These are phyloP conservation scores for Hypoxylon subgilvum DNA, from an alignment of 495 filamentous ascomycete genomes.

Conservation along the genomic window DNA sequence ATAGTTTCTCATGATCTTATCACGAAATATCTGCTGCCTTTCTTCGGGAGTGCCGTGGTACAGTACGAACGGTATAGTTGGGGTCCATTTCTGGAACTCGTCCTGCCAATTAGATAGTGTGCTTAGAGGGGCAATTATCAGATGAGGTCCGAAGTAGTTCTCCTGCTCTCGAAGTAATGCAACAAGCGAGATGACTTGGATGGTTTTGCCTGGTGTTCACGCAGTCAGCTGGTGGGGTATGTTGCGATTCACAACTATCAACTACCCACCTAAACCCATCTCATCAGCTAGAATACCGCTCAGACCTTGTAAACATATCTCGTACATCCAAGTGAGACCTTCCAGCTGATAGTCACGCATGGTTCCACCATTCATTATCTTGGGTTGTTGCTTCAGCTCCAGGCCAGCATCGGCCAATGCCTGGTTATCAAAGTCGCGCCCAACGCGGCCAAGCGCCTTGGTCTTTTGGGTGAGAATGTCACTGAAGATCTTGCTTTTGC, in stretches of 20 bases:
- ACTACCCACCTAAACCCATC: constrained; percentile 79
- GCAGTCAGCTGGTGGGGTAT: constrained; percentile 17
- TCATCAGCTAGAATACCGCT: constrained; percentile 96
- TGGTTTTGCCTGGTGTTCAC: constrained; percentile 69
- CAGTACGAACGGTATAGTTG: constrained; percentile 80
- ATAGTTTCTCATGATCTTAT: constrained; percentile 65
- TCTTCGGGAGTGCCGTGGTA: constrained; percentile 85
- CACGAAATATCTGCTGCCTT: constrained; percentile 71
- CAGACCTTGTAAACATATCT: constrained; percentile 78
- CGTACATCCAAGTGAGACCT: constrained; percentile 93
- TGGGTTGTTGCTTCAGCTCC: constrained; percentile 81
- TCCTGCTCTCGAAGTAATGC: constrained; percentile 88
- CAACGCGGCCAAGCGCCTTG: constrained; percentile 59
- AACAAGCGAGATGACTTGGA: constrained; percentile 91
- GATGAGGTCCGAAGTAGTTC: constrained; percentile 78
- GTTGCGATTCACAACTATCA: background rate
- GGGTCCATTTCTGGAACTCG: constrained; percentile 89
- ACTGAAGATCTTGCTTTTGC: constrained; percentile 55
- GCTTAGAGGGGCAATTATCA: constrained; percentile 88
- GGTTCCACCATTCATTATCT: constrained; percentile 79
- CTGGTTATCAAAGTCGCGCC: constrained; percentile 58
- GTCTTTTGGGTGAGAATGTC: constrained; percentile 63
- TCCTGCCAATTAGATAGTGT: constrained; percentile 97
- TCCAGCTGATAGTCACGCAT: constrained; percentile 96
- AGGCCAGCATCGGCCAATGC: constrained; percentile 77